A percentile compares a stretch with the other conserved stretches of the same genome.
phyloP scores from a whole-genome alignment of 2,329 filamentous ascomycete species.

The Meredithiella fracta region DNA sequence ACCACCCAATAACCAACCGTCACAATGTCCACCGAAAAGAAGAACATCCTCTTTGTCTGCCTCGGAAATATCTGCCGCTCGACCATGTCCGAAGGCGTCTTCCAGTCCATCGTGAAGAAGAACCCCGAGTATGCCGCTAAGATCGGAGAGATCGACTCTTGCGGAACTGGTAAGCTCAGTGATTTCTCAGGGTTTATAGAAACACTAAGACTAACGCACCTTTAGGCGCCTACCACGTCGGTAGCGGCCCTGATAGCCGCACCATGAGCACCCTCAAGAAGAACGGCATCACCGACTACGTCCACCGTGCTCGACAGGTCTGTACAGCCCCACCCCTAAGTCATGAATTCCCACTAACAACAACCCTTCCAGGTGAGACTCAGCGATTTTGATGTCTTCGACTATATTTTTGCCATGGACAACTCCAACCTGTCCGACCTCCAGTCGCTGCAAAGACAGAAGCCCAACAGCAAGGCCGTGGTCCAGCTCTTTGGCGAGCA shows the following conservation, averaged over 20 bases:
- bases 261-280: slow-evolving; percentile 57
- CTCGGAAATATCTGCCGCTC: slow-evolving; percentile 91
- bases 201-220: background rate
- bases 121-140: slow-evolving; percentile 36
- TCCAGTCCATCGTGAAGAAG: slow-evolving; percentile 52
- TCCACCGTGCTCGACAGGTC: slow-evolving; percentile 54
- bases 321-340: slow-evolving; percentile 26
- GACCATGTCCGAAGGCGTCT: slow-evolving; percentile 92
- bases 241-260: slow-evolving; percentile 60
- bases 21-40: slow-evolving; percentile 8
- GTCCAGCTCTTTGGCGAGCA: slow-evolving; percentile 75
- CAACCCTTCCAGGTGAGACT: slow-evolving; percentile 1
- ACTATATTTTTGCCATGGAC: slow-evolving; percentile 96
- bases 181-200: background rate
- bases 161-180: slow-evolving; percentile 49
- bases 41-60: slow-evolving; percentile 85
- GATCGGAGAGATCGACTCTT: slow-evolving; percentile 63
- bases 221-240: slow-evolving; percentile 63
- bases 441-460: slow-evolving; percentile 40
- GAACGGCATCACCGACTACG: slow-evolving; percentile 62
- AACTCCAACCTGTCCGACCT: slow-evolving; percentile 60
- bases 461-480: slow-evolving; percentile 41
- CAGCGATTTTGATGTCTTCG: slow-evolving; percentile 69
- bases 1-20: background rate
- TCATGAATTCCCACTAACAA: background rate